Percentiles rank a stretch among this genome's conserved stretches.
Conservation (phyloP, 2,329 filamentous ascomycete genomes). For the Neurospora sp. region DNA sequence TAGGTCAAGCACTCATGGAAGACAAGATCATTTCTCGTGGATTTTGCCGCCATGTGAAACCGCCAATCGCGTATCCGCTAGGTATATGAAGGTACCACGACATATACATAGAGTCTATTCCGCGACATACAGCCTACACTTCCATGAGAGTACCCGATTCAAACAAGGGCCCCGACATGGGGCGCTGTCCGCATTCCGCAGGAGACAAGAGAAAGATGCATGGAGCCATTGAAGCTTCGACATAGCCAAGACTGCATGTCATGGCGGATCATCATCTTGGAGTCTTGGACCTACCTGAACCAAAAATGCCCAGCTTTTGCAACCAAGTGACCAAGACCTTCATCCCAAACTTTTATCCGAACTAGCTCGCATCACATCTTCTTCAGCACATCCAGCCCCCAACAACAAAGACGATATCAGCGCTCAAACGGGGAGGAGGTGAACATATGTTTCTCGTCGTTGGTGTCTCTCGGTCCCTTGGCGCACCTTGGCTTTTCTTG, state of each 20-base stretch:
- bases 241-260: background rate
- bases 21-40: background rate
- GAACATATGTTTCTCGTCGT: background rate
- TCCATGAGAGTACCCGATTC: background rate
- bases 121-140: background rate
- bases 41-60: background rate
- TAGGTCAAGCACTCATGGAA: background rate
- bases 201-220: background rate
- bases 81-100: background rate
- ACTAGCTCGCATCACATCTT: background rate
- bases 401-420: background rate
- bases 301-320: background rate
- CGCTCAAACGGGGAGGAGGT: background rate
- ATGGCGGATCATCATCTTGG: background rate
- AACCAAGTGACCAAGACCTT: background rate
- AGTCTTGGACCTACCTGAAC: background rate
- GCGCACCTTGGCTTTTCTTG: background rate
- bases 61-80: background rate
- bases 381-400: background rate
- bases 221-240: background rate
- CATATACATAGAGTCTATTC: background rate
- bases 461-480: background rate
- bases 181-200: background rate
- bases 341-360: background rate
- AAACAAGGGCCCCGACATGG: background rate